Evolutionary conservation across 371 early-diverging fungal genomes (phyloP).

Genomic region (Haplosporangium sp.): DNA sequence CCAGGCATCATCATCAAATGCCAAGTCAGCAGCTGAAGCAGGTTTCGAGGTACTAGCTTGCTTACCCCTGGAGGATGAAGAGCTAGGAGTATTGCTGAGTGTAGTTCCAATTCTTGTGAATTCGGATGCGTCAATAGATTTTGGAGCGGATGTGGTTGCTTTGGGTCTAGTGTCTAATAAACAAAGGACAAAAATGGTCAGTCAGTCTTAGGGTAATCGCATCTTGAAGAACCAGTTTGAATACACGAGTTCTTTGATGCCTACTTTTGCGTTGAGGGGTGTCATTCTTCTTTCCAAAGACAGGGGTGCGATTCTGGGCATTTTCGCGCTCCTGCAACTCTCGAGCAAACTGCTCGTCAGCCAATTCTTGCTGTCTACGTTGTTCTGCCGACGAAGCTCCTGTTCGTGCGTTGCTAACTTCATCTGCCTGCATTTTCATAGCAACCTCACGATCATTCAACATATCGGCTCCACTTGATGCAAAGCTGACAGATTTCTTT

Average conservation of each 20-base stretch:
- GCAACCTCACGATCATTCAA: conserved; percentile 57
- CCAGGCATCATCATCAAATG: conserved; percentile 72
- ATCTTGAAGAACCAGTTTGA: neutral
- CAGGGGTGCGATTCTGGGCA: conserved; percentile 46
- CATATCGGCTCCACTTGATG: conserved; percentile 48
- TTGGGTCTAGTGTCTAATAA: conserved; percentile 45
- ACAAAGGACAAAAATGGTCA: neutral
- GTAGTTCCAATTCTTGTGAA: conserved; percentile 48
- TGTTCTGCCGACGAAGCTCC: conserved; percentile 43
- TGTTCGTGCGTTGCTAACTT: conserved; percentile 31
- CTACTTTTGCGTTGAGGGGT: conserved; percentile 54
- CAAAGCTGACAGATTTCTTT: conserved; percentile 58
- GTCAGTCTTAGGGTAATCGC: neutral
- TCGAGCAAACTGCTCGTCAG: conserved; percentile 82
- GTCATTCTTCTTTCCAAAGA: conserved; percentile 51
- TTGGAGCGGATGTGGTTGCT: conserved; percentile 40
- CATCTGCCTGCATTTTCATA: conserved; percentile 58
- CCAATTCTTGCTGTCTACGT: conserved; percentile 53
- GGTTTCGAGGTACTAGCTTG: conserved; percentile 59
- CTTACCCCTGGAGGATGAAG: conserved; percentile 56
- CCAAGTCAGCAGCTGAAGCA: conserved; percentile 53
- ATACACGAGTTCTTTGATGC: neutral
- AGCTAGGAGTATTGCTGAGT: conserved; percentile 32
- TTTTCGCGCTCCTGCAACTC: conserved; percentile 76
- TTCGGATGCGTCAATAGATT: conserved; percentile 43